Base-by-base conservation (phyloP, 306 rosid species). In the Alnus glutinosa region DNA sequence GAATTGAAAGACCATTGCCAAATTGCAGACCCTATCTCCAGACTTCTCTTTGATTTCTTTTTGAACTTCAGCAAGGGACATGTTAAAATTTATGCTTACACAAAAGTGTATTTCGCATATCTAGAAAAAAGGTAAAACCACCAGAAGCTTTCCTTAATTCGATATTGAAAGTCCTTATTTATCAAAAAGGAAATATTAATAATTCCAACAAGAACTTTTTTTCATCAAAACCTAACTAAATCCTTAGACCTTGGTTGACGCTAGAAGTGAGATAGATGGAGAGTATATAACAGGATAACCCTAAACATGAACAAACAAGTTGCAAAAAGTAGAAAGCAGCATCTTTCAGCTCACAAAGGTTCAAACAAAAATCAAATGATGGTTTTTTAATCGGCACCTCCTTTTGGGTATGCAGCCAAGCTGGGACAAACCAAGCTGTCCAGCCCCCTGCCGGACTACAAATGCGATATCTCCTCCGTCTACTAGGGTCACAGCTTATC, bases 281-380 rank as follows among this genome's bases (percentile, higher is more conserved):
- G 46, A 42, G 61, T 83, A 37, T 3, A 66, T 23, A 73, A 70
- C 77, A 78, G 51, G 46, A 48, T 73, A 76, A 36, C 46, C 54
- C 48, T 13, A 14, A 14, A 14, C 52, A 48, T 47, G 51, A 62
- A 66, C 72, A 59, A 67, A 73, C 52, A n/a, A 57, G 4, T 55
- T 44, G 23, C 12, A 73, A 50, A 32, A 51, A 13, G 8, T 16
- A 63, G 46, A 8, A 49, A 48, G 46, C 46, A 72, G 10, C 12
- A 51, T 51, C 75, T 72, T 50, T 55, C 15, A 73, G 62, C 12
- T 12, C 7, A 51, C 10, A 7, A 34, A 80, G 4, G 52, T 14
- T 16, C 13, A 34, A 11, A 59, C 30, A 70, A 39, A 39, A 39
- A 39, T 39, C 44, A 39, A 42, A 42, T 42, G 7, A 42, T 42